Evolutionary conservation across 768 basidiomycete genomes (phyloP), one percentile per base, ranked within the genome.

Genomic region (Calvatia gigantea): DNA sequence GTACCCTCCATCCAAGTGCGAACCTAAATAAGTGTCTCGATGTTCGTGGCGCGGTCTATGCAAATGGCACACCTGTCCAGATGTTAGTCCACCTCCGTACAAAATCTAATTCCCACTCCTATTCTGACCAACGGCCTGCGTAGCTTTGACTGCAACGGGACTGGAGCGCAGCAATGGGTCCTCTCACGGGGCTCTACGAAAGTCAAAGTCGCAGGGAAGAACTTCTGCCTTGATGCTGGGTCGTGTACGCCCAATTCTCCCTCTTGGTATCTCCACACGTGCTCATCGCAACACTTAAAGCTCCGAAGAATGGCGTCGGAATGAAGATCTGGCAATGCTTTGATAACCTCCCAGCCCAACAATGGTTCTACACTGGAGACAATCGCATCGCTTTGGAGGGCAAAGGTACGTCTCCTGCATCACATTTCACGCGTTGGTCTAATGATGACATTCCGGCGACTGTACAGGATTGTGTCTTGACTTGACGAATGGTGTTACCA

Each of bases 11-110:
- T 23, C 48, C 45, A 19, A 43, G 23, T 42, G 61, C 6, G 61
- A 21, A 66, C 45, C 38, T 37, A 2, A 57, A 60, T 14, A 71
- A 73, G 56, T 74, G 69, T 51, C 60, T 73, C 12, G 70, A 73
- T 17, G 71, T 72, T 47, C 70, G 67, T 14, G 69, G 65, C 3
- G 68, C 57, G 2, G 42, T 59, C n/a, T 65, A 65, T 41, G 61
- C 62, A 4, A 65, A 72, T 54, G 70, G 69, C 7, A 69, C 72
- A 0, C 66, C 70, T 12, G 70, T 73, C 7, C 69, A 73, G 38
- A 66, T 73, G 68, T 72, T 32, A 51, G 66, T 55, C 5, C n/a
- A 15, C 23, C 4, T 32, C 14, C 4, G 29, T 59, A 48, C 6
- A 41, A 15, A n/a, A n/a, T 12, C 4, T 4, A 29, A 11, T n/a